These are phyloP conservation scores for Lepraria neglecta DNA, from an alignment of 495 filamentous ascomycete species.

Conservation along the genomic window DNA sequence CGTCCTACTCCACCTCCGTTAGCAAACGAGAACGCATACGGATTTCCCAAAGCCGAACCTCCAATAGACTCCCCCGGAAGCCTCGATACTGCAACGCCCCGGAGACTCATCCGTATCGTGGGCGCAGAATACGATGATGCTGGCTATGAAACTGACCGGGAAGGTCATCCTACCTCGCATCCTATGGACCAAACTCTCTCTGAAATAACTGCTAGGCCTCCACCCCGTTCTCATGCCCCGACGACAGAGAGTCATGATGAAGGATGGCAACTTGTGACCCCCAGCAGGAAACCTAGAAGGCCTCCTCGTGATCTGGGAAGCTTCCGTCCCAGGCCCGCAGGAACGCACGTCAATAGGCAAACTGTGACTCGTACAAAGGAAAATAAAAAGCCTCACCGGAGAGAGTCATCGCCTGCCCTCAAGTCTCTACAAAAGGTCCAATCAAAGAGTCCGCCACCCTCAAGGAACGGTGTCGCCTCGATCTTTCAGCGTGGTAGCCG, in stretches of 20 bases:
- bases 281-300: conserved; percentile 25
- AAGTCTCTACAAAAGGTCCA: conserved; percentile 39
- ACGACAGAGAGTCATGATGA: conserved; percentile 26
- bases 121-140: conserved; percentile 32
- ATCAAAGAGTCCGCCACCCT: conserved; percentile 33
- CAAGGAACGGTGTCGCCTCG: conserved; percentile 14
- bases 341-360: conserved; percentile 31
- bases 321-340: conserved; percentile 33
- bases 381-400: conserved; percentile 19
- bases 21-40: conserved; percentile 21
- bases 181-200: conserved; percentile 27
- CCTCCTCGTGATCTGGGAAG: conserved; percentile 33
- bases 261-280: conserved; percentile 40
- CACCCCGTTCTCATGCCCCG: conserved; percentile 14
- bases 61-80: conserved; percentile 24
- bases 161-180: conserved; percentile 33
- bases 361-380: conserved; percentile 30
- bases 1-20: conserved; percentile 26
- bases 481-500: conserved; percentile 17
- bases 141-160: conserved; percentile 43
- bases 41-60: conserved; percentile 20
- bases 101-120: conserved; percentile 30
- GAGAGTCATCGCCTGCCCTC: conserved; percentile 35
- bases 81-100: conserved; percentile 17
- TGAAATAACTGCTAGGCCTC: conserved; percentile 28